Evolutionary conservation across 1,284 basidiomycete species (phyloP).

Genomic region (Pyrrhoderma noxium): DNA sequence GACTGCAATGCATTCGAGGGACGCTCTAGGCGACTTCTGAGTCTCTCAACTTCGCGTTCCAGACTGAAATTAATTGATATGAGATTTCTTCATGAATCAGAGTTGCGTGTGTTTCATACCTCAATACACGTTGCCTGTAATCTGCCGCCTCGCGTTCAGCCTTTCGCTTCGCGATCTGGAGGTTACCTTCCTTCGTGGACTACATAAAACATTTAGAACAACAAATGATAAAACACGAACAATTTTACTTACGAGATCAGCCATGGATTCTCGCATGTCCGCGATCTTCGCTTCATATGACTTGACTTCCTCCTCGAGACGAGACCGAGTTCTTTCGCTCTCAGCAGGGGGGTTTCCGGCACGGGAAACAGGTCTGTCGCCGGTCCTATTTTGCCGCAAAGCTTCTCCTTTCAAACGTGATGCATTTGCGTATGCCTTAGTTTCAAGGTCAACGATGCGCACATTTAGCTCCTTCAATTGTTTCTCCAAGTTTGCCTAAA

Average conservation of each 20-base stretch:
- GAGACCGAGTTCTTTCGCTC: conserved; percentile 48
- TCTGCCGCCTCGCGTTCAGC: conserved; percentile 71
- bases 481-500: conserved; percentile 72
- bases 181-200: conserved; percentile 64
- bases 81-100: conserved; percentile 9
- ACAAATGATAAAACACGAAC: conserved; percentile 3
- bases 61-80: conserved; percentile 34
- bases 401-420: conserved; percentile 52
- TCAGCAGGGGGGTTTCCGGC: conserved; percentile 49
- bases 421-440: conserved; percentile 59
- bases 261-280: conserved; percentile 49
- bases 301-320: conserved; percentile 60
- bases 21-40: conserved; percentile 55
- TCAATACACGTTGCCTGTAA: conserved; percentile 60
- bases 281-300: conserved; percentile 50
- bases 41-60: conserved; percentile 62
- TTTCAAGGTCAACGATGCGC: conserved; percentile 75
- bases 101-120: conserved; percentile 35
- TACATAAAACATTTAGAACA: conserved; percentile 25
- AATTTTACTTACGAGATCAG: conserved; percentile 43
- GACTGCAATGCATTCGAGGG: conserved; percentile 31
- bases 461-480: conserved; percentile 77
- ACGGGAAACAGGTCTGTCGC: conserved; percentile 49
- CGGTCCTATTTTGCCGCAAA: conserved; percentile 39
- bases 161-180: conserved; percentile 64